phyloP scores from a whole-genome alignment of 2,329 filamentous ascomycete genomes.

The Nothopassalora personata region DNA sequence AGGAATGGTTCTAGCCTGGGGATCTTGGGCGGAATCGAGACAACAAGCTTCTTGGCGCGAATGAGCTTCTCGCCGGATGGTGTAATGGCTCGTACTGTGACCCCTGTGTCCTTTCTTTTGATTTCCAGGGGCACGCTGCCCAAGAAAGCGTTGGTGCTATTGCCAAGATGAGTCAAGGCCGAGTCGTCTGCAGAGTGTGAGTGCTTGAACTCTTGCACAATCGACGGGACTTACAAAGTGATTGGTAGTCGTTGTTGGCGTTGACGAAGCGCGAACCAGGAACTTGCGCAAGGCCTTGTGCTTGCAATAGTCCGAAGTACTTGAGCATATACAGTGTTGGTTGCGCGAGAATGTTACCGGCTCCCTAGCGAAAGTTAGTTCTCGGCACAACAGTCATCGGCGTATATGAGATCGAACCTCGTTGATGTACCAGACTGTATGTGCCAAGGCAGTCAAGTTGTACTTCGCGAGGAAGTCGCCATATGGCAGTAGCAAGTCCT shows the following conservation, averaged over 20 bases:
- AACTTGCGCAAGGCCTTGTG: background rate
- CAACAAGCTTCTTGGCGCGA: conserved; percentile 23
- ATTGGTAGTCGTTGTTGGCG: conserved; percentile 18
- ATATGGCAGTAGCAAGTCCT: conserved; percentile 46
- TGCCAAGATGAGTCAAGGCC: conserved; percentile 23
- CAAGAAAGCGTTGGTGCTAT: conserved; percentile 23
- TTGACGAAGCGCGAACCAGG: background rate
- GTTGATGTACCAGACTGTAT: conserved; percentile 38
- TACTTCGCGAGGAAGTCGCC: conserved; percentile 47
- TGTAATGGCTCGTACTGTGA: conserved; percentile 30
- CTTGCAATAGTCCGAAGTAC: conserved; percentile 3
- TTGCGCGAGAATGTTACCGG: conserved; percentile 40
- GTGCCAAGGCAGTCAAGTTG: conserved; percentile 39
- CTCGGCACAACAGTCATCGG: background rate
- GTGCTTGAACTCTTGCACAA: background rate
- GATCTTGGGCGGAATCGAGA: background rate
- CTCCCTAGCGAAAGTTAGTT: conserved; percentile 32
- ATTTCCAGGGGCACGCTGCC: conserved; percentile 22
- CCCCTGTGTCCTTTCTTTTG: conserved; percentile 2
- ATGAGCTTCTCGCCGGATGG: conserved; percentile 29
- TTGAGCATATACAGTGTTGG: conserved; percentile 47
- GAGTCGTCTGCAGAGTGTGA: conserved; percentile 9
- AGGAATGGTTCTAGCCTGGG: background rate
- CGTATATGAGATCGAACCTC: background rate
- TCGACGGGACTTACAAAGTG: conserved; percentile 8